These are phyloP conservation scores for Parathielavia appendiculata DNA, from an alignment of 495 filamentous ascomycete species.

Conservation along the genomic window DNA sequence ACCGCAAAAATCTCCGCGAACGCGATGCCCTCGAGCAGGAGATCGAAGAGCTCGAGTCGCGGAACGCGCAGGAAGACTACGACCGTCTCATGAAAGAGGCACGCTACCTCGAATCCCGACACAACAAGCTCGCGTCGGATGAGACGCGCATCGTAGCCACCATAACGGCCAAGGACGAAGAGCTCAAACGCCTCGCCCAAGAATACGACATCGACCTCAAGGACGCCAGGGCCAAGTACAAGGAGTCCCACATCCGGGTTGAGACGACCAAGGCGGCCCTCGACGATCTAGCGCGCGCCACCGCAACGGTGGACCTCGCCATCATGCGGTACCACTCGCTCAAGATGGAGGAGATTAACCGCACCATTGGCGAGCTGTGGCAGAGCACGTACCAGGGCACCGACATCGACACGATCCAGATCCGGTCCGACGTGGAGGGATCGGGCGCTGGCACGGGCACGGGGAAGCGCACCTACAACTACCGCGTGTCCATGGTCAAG, in stretches of 20 bases:
- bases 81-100: conserved; percentile 67
- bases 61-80: conserved; percentile 78
- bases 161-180: conserved; percentile 76
- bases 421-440: conserved; percentile 78
- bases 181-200: conserved; percentile 58
- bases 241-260: conserved; percentile 82
- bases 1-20: conserved; percentile 64
- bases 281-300: conserved; percentile 80
- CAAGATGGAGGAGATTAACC: conserved; percentile 99
- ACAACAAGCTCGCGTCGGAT: conserved; percentile 52
- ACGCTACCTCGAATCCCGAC: conserved; percentile 52
- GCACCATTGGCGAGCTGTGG: conserved; percentile 92
- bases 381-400: conserved; percentile 94
- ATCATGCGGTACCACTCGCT: conserved; percentile 93
- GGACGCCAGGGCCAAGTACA: conserved; percentile 74
- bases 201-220: conserved; percentile 88
- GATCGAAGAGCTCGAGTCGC: conserved; percentile 68
- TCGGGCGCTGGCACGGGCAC: conserved; percentile 33
- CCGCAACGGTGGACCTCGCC: conserved; percentile 77
- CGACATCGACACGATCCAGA: conserved; percentile 94
- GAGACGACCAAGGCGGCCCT: conserved; percentile 90
- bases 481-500: conserved; percentile 98
- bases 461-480: conserved; percentile 86
- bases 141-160: conserved; percentile 56
- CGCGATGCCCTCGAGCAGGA: conserved; percentile 61